Conservation (phyloP, 768 basidiomycete species). For the Mrakia gelida region DNA sequence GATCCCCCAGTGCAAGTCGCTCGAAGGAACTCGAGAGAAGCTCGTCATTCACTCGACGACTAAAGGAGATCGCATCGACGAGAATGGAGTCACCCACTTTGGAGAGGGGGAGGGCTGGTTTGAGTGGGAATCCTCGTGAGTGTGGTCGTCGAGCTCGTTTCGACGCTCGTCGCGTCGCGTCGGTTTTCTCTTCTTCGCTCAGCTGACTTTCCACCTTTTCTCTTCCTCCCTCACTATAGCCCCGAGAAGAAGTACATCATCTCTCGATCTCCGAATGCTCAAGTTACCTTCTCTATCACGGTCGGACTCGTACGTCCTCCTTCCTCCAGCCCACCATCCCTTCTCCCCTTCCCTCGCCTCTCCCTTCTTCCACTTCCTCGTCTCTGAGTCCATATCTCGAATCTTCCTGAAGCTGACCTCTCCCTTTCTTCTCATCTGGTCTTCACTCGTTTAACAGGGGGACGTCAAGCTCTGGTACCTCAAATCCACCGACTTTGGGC, state of each 20-base stretch:
- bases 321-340: no score
- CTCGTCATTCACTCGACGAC: neutral
- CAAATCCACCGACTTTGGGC: neutral
- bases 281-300: neutral
- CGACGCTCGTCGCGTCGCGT: neutral
- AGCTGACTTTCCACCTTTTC: neutral
- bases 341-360: neutral
- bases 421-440: no score
- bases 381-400: no score
- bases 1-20: neutral
- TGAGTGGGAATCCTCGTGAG: neutral
- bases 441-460: neutral
- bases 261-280: neutral
- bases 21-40: neutral
- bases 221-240: neutral
- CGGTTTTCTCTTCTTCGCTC: neutral
- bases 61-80: neutral
- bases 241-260: neutral
- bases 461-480: slow-evolving; percentile 3
- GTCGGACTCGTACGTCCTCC: neutral
- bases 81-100: neutral
- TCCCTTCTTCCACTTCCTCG: neutral
- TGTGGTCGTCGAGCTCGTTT: neutral
- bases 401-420: no score
- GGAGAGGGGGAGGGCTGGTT: neutral